Evolutionary conservation across 164 flowering plant species (phyloP).

Genomic region (Annona squamosa): DNA sequence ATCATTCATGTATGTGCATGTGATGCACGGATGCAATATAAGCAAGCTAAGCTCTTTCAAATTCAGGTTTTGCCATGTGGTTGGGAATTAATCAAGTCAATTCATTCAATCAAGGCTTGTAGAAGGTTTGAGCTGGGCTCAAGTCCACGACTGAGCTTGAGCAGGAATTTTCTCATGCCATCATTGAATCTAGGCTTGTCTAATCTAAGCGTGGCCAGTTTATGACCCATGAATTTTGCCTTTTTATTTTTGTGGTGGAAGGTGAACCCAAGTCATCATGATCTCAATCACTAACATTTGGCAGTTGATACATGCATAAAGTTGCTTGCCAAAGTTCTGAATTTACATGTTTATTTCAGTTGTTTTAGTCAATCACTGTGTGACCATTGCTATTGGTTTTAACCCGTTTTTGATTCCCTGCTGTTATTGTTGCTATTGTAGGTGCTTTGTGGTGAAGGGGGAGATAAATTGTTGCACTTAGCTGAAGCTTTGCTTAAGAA

Average conservation of each 20-base stretch:
- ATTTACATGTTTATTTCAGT: not conserved
- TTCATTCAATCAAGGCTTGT: no score
- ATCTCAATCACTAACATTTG: not conserved
- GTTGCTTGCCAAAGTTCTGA: not conserved
- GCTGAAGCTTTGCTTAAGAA: slow-evolving; percentile 94
- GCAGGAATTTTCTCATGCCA: no score
- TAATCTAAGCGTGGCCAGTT: no score
- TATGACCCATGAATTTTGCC: not conserved
- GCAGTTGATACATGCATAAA: not conserved
- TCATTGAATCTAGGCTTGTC: no score
- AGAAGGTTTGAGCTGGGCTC: no score
- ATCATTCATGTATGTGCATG: no score
- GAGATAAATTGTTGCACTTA: slow-evolving; percentile 53
- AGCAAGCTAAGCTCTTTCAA: no score
- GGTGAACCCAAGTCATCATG: not conserved
- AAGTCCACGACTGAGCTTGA: no score
- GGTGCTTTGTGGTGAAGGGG: slow-evolving; percentile 77
- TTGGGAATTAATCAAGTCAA: no score
- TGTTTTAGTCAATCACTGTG: not conserved
- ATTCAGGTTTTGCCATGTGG: no score
- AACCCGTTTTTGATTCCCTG: not conserved
- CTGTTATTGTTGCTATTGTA: slow-evolving; percentile 17
- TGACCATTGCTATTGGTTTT: not conserved
- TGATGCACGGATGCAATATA: no score
- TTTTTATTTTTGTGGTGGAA: not conserved